Evolutionary conservation across 257 asterid genomes (phyloP), one percentile per base, ranked within the genome.

Genomic region (Rehmannia glutinosa): DNA sequence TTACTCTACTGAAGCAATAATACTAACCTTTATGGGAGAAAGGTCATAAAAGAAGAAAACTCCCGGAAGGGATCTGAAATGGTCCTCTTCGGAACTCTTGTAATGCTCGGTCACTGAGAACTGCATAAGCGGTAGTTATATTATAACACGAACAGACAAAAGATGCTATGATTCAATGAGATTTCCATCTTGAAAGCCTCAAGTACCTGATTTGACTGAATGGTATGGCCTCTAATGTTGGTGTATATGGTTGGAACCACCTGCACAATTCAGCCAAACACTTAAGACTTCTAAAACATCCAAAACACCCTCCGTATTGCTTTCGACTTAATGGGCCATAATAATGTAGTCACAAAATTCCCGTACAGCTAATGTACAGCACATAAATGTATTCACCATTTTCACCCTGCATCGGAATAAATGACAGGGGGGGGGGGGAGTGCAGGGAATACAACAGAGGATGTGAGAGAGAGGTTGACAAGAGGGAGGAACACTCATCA

Each of bases 81-180:
- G 85, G 71, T 89, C 96, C 66, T 28, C 53, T 45, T 91, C 94
- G 21, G 88, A 38, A 73, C 73, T 76, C 84, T 85, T 94, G 78
- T 75, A 94, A 83, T 91, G 96, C 74, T 94, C 96, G 0, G 99
- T 94, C 65, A 89, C 99, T n/a, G 99, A 94, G 86, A 94, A 94
- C 99, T 94, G 85, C 47, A 78, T 47, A 68, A 72, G 43, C 55
- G 55, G 50, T 64, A 41, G 8, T 41, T 27, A 57, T 16, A 28
- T 72, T 24, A 65, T 6, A 33, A 61, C 49, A 27, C 20, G 60
- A 47, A 35, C 12, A 25, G 39, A 63, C 8, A 54, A 6, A 36
- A 49, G 11, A 66, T 30, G 19, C 49, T 56, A 19, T 4, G 5
- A 25, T 73, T 41, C 42, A 12, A 71, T 8, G 10, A 50, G 19